Evolutionary conservation across 176 grass and related monocot species (phyloP).

Genomic region (Saccharum spontaneum): DNA sequence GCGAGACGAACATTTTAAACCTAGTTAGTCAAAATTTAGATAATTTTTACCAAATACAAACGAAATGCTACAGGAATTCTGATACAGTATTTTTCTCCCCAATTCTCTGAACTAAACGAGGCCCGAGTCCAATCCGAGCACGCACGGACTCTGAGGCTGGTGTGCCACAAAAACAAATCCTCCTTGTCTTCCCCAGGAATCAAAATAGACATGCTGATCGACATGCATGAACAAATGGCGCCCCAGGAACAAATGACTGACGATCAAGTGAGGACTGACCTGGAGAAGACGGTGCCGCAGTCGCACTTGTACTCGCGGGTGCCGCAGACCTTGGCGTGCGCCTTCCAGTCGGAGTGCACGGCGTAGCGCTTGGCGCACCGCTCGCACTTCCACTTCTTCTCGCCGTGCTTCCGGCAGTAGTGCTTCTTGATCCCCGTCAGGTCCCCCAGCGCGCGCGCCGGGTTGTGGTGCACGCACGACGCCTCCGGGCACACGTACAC

Average conservation of each 20-base stretch:
- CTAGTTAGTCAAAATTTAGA: no score
- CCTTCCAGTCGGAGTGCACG: slow-evolving; percentile 98
- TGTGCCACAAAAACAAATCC: neutral
- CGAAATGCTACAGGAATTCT: no score
- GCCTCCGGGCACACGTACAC: slow-evolving; percentile 72
- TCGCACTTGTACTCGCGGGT: slow-evolving; percentile 95
- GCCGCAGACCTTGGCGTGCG: slow-evolving; percentile 96
- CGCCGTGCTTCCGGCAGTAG: slow-evolving; percentile 76
- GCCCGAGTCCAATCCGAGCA: neutral
- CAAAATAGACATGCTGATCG: neutral
- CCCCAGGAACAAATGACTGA: no score
- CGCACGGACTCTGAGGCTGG: slow-evolving; percentile 4
- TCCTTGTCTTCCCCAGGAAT: neutral
- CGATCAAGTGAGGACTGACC: slow-evolving; percentile 21
- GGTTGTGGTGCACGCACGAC: slow-evolving; percentile 71
- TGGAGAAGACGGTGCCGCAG: slow-evolving; percentile 97
- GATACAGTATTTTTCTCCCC: no score
- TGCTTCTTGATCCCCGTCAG: slow-evolving; percentile 88
- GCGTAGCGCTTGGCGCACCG: slow-evolving; percentile 85
- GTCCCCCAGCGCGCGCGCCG: slow-evolving; percentile 68
- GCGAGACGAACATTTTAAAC: no score
- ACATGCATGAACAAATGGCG: neutral
- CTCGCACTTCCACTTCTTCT: slow-evolving; percentile 92
- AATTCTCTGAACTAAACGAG: no score
- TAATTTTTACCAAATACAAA: no score